Evolutionary conservation across 441 rosid genomes (phyloP).

Genomic region (Populus hybrid): DNA sequence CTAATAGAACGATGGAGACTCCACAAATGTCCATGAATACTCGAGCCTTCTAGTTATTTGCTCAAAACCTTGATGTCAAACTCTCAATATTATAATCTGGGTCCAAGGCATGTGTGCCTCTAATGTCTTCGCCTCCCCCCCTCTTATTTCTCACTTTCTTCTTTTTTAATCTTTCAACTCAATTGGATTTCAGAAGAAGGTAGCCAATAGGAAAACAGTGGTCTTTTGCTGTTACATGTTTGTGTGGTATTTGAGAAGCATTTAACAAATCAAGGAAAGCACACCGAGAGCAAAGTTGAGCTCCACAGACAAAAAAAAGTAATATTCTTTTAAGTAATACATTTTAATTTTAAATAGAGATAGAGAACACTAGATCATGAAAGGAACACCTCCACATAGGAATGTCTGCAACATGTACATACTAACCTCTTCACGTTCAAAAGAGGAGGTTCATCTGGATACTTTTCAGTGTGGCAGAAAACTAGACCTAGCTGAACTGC

Average conservation of each 20-base stretch:
- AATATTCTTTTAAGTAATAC: too few relatives aligned
- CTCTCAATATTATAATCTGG: too few relatives aligned
- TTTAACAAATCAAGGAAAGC: background rate
- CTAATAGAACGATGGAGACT: background rate
- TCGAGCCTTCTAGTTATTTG: background rate
- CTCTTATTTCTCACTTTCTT: too few relatives aligned
- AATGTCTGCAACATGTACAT: slow-evolving; percentile 11
- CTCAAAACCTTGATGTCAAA: background rate
- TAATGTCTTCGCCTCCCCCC: background rate
- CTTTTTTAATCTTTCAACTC: background rate
- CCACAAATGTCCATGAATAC: background rate
- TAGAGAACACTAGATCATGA: background rate
- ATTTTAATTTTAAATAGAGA: background rate
- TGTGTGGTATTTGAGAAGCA: background rate
- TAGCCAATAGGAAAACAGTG: background rate
- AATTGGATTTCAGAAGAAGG: background rate
- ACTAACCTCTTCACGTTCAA: slow-evolving; percentile 71
- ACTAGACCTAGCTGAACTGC: slow-evolving; percentile 87
- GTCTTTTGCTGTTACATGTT: background rate
- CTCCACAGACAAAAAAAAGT: too few relatives aligned
- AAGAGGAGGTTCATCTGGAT: slow-evolving; percentile 90
- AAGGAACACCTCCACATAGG: slow-evolving; percentile 2
- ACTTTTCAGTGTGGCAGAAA: slow-evolving; percentile 87
- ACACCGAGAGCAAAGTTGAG: background rate
- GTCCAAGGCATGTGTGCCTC: background rate